Percentiles rank a stretch among this genome's conserved stretches.
These are phyloP conservation scores for Teratosphaeria zuluensis DNA, from an alignment of 2,329 filamentous ascomycete species.

Conservation along the genomic window DNA sequence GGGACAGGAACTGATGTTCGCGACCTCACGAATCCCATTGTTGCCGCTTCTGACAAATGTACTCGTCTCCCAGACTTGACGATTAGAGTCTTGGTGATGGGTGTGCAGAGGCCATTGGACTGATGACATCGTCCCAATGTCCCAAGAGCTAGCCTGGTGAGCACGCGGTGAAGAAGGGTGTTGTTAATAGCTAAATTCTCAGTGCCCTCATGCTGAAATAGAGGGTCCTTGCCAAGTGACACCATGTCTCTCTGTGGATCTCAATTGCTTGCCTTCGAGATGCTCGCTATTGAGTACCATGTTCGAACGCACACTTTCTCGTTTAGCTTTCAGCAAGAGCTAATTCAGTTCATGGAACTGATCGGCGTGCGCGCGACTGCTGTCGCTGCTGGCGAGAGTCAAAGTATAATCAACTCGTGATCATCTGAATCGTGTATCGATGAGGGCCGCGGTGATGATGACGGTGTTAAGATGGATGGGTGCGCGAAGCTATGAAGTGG, in stretches of 20 bases:
- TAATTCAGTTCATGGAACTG: too few relatives aligned
- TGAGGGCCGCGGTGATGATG: too few relatives aligned
- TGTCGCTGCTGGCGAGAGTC: too few relatives aligned
- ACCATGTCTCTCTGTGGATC: too few relatives aligned
- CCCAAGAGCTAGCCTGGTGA: not conserved
- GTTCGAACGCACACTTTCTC: too few relatives aligned
- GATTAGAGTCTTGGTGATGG: not conserved
- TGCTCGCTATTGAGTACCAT: too few relatives aligned
- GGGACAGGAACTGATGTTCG: constrained; percentile 39
- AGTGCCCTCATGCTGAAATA: not conserved
- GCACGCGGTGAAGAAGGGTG: not conserved
- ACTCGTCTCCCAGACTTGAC: not conserved
- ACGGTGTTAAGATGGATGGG: too few relatives aligned
- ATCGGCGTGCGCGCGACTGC: too few relatives aligned
- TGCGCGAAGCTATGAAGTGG: not conserved
- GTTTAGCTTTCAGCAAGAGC: too few relatives aligned
- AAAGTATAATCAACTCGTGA: too few relatives aligned
- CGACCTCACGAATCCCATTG: constrained; percentile 32
- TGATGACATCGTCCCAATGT: not conserved
- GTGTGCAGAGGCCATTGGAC: not conserved
- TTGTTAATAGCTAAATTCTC: constrained; percentile 1
- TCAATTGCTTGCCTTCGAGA: too few relatives aligned
- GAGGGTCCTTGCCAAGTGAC: not conserved
- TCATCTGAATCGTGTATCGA: too few relatives aligned
- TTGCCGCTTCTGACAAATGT: constrained; percentile 25